phyloP scores from a whole-genome alignment of 805 yeast species.

The Lipomyces japonicus region DNA sequence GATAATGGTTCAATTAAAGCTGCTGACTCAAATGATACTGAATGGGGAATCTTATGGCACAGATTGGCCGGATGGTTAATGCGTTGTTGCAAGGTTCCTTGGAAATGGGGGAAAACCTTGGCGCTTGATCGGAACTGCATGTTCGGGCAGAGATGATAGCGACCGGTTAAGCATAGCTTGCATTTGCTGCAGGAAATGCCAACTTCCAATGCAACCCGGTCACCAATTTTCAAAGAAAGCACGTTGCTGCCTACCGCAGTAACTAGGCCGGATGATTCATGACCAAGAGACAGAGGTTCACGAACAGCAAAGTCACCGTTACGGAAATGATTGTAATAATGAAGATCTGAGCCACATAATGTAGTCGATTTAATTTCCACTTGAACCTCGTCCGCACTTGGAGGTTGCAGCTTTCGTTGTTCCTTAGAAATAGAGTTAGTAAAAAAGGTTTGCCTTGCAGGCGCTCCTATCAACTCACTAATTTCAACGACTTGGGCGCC shows the following conservation, averaged over 20 bases:
- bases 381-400: constrained; percentile 28
- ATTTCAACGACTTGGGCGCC: constrained; percentile 8
- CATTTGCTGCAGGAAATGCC: constrained; percentile 74
- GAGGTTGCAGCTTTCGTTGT: constrained; percentile 14
- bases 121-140: constrained; percentile 64
- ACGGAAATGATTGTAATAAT: constrained; percentile 26
- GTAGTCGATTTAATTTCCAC: constrained; percentile 27
- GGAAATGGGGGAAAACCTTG: constrained; percentile 69
- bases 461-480: constrained; percentile 3
- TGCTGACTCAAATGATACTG: constrained; percentile 64
- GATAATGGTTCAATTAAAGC: constrained; percentile 78
- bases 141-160: constrained; percentile 78
- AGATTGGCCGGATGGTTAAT: constrained; percentile 66
- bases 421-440: constrained; percentile 10
- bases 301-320: constrained; percentile 45
- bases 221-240: constrained; percentile 62
- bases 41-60: constrained; percentile 58
- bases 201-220: constrained; percentile 77
- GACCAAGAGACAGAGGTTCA: constrained; percentile 76
- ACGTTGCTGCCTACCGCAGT: constrained; percentile 63
- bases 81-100: constrained; percentile 89
- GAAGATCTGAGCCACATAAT: constrained; percentile 31
- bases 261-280: constrained; percentile 71
- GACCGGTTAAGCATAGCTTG: constrained; percentile 76
- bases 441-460: neutral